Percentiles rank a stretch among this genome's conserved stretches.
Conservation (phyloP, 106 monocot genomes). For the Dendrobium chrysotoxum region DNA sequence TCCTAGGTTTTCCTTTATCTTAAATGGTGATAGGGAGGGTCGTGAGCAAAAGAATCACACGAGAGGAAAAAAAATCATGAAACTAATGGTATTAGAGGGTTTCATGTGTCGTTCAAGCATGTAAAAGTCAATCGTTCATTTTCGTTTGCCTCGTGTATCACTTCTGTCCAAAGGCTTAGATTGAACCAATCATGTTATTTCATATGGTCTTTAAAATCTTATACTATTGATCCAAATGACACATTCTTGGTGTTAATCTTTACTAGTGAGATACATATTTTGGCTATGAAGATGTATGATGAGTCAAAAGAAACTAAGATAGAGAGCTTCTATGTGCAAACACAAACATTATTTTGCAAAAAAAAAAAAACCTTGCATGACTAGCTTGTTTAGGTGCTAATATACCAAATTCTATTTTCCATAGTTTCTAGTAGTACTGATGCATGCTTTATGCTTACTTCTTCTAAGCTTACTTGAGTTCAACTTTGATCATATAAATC, state of each 20-base stretch:
- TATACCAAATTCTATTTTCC: neutral
- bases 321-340: conserved; percentile 80
- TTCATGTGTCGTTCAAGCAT: no score
- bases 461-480: neutral
- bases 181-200: no score
- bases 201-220: conserved; percentile 61
- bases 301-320: conserved; percentile 97
- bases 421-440: neutral
- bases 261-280: conserved; percentile 83
- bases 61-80: no score
- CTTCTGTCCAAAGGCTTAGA: no score
- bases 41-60: no score
- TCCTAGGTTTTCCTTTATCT: no score
- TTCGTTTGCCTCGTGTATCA: no score
- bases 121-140: no score
- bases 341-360: conserved; percentile 82
- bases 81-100: no score
- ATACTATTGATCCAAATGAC: conserved; percentile 70
- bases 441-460: conserved; percentile 3
- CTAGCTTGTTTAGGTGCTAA: conserved; percentile 76
- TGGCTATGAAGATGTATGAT: conserved; percentile 98
- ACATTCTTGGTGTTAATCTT: conserved; percentile 97
- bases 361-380: conserved; percentile 66
- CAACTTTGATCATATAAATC: neutral
- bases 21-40: no score